Percentiles rank a stretch among this genome's conserved stretches.
phyloP scores from a whole-genome alignment of 2,329 filamentous ascomycete species.

The Chaetomiaceae sp. region DNA sequence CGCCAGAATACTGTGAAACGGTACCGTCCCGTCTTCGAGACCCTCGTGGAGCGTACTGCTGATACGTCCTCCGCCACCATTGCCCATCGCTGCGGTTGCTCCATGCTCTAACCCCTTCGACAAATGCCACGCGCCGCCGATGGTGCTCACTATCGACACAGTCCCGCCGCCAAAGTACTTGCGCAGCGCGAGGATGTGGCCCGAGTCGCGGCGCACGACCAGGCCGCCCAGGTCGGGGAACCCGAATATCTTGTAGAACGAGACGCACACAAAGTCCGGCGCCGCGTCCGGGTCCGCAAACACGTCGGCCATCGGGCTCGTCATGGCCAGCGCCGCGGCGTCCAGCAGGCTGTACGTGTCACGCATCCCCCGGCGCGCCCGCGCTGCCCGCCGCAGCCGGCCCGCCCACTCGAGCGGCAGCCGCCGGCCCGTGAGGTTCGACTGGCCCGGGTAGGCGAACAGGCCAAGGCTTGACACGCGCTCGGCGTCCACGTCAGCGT shows the following conservation, averaged over 20 bases:
- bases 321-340: constrained; percentile 59
- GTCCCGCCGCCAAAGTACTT: constrained; percentile 66
- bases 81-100: background rate
- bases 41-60: constrained; percentile 46
- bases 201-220: constrained; percentile 50
- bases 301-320: constrained; percentile 45
- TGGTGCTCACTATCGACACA: constrained; percentile 51
- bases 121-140: constrained; percentile 47
- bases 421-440: constrained; percentile 61
- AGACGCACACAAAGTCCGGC: constrained; percentile 56
- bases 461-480: constrained; percentile 33
- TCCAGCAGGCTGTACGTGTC: constrained; percentile 52
- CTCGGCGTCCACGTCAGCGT: background rate
- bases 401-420: constrained; percentile 53
- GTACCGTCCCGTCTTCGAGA: constrained; percentile 61
- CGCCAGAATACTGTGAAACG: constrained; percentile 60
- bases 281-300: constrained; percentile 45
- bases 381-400: constrained; percentile 29
- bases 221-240: constrained; percentile 59
- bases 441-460: constrained; percentile 64
- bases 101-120: constrained; percentile 41
- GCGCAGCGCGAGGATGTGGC: constrained; percentile 47
- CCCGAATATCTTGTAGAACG: constrained; percentile 62
- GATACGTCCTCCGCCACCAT: constrained; percentile 13
- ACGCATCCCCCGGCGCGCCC: constrained; percentile 18